phyloP scores from a whole-genome alignment of 345 rosid genomes.

The Dimocarpus longan region DNA sequence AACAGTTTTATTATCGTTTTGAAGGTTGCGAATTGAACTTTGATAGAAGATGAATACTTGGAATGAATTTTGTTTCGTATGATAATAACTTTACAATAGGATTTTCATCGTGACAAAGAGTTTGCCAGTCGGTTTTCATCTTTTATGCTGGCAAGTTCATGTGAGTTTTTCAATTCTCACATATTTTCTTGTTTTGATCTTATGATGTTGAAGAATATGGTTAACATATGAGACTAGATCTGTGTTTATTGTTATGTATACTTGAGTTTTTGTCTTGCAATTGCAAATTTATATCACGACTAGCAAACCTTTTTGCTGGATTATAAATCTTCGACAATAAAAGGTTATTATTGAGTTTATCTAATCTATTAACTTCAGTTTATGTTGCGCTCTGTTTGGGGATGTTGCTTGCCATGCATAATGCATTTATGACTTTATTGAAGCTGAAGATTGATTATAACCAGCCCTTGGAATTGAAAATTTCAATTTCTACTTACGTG shows the following conservation, averaged over 20 bases:
- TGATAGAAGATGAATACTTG: conserved; percentile 2
- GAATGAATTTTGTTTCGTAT: not conserved
- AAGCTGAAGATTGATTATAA: not conserved
- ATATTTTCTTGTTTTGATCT: conserved; percentile 1
- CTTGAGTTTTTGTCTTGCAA: not conserved
- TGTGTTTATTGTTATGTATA: not conserved
- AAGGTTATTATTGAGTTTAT: not conserved
- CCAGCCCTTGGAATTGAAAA: not conserved
- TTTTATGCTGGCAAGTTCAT: conserved; percentile 15
- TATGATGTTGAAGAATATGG: conserved; percentile 7
- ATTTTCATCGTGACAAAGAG: not conserved
- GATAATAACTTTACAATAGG: not conserved
- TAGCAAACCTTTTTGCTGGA: not conserved
- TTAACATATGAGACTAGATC: not conserved
- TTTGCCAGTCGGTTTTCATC: conserved; percentile 8
- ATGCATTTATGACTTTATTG: not conserved
- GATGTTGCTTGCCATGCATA: not conserved
- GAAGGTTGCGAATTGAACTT: conserved; percentile 1
- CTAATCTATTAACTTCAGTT: not conserved
- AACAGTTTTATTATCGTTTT: not conserved
- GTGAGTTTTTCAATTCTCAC: not conserved
- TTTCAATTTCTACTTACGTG: not conserved
- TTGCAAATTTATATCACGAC: not conserved
- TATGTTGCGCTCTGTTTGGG: not conserved
- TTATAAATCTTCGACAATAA: not conserved